Evolutionary conservation across 2,329 filamentous ascomycete genomes (phyloP), one percentile per base, ranked within the genome.

Genomic region (Colletotrichum graminicola): DNA sequence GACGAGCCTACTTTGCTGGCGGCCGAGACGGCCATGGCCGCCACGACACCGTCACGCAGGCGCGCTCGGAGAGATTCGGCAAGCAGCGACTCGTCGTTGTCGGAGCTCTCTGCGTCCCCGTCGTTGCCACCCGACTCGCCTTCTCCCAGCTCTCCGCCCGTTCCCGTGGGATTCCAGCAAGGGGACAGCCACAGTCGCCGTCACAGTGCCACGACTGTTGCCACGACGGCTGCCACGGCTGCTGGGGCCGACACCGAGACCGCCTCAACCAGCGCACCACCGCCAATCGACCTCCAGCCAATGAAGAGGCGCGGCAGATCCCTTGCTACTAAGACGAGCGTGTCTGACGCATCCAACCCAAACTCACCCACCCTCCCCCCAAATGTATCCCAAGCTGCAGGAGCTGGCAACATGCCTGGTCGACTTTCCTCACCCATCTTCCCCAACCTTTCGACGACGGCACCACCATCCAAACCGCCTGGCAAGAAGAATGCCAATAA

Each of bases 41-140:
- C 62, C 5, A 45, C 49, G 71, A 84, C 82, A 36, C 81, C 82
- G 41, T 79, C 80, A 66, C 78, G 79, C 32, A 81, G 76, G 77
- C 77, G 79, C 66, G 73, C 73, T 36, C 77, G 82, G 52, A 77
- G 80, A 45, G 79, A 79, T 67, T 84, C 82, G 43, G 80, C 75
- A 39, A 81, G 80, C 10, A 84, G 82, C 77, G 81, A 83, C 74
- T 84, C 82, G 26, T 84, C 82, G n/a, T 79, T 84, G 34, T 83
- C 82, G 79, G 78, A 83, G 79, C 74, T 74, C n/a, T 73, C 72
- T 51, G 60, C 66, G 43, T 74, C 73, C 34, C 73, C 73, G 8
- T 74, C 73, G 12, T 75, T 83, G 62, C 81, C 82, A 56, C 43
- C 65, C 54, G 66, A 72, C 69, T 83, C 82, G 62, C 82, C 81